Evolutionary conservation across 2,329 filamentous ascomycete genomes (phyloP), one percentile per base, ranked within the genome.

Genomic region (Colletotrichum tofieldiae): DNA sequence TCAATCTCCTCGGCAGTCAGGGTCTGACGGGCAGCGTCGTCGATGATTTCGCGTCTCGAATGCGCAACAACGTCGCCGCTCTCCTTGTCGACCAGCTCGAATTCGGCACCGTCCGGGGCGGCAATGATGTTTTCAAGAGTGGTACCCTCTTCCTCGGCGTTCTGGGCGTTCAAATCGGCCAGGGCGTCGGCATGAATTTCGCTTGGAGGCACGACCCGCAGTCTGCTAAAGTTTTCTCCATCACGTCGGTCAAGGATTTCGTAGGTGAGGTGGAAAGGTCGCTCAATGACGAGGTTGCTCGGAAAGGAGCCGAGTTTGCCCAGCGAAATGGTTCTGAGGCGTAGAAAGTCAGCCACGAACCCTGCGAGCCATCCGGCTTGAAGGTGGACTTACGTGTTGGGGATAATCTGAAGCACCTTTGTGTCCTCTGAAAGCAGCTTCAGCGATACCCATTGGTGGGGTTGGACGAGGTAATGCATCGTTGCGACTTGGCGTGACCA

Each of bases 241-340:
- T 91, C 87, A 35, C 86, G 82, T 78, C 89, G 90, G 77, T 98
- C 94, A 74, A 93, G 89, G 2, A 98, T 87, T 81, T 98, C 96
- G 83, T 94, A 99, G 0, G 95, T 98, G 72, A 97, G 86, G 84
- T 98, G 91, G 80, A 94, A 98, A 0, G 96, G 96, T 9, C 96
- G 92, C n/a, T 94, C 93, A 74, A 99, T 90, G 56, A 99, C 90
- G 41, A 96, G 89, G 79, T 98, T 98, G 64, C 94, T 91, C 20
- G 94, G 93, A 79, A 99, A 98, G 2, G 91, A 91, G 75, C 96
- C 96, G 81, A 96, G 97, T 89, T 98, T 98, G 67, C 95, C 95
- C 43, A 98, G 87, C 1, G 94, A 94, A 75, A 98, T 93, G 55
- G 91, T 94, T 51, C 95, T 98, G 77, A 56, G 20, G 68, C 62